Evolutionary conservation across 306 rosid genomes (phyloP).

Genomic region (Vigna radiata): DNA sequence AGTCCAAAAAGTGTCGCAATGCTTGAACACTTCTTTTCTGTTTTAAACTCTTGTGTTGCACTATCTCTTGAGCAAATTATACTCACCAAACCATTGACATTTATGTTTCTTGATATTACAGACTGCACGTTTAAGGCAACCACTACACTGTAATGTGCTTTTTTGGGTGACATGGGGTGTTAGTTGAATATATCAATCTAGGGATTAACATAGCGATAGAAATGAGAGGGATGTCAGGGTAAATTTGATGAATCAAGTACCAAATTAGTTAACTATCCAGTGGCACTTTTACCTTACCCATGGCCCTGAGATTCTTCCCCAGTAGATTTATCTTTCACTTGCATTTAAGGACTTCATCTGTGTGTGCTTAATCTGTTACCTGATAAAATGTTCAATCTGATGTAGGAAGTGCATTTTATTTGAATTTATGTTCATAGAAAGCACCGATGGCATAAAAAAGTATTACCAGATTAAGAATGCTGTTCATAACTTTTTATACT

Average conservation of each 20-base stretch:
- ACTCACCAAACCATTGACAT: background rate
- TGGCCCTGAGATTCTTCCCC: background rate
- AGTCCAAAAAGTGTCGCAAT: background rate
- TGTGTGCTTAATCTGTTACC: background rate
- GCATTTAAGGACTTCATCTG: background rate
- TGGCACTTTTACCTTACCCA: background rate
- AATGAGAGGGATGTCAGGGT: background rate
- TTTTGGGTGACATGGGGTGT: background rate
- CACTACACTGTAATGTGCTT: too few relatives aligned
- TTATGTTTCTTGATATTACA: background rate
- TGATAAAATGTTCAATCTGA: background rate
- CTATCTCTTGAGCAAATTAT: background rate
- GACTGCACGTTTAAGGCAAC: too few relatives aligned
- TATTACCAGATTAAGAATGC: background rate
- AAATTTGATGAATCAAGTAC: background rate
- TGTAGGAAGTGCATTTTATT: slow-evolving; percentile 6
- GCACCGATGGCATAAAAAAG: background rate
- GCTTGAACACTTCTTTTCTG: background rate
- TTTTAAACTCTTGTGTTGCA: background rate
- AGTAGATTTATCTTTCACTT: background rate
- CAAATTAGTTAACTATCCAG: background rate
- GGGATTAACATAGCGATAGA: background rate
- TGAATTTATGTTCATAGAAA: slow-evolving; percentile 12
- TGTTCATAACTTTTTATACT: slow-evolving; percentile 10
- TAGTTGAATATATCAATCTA: background rate